Evolutionary conservation across 306 rosid genomes (phyloP).

Genomic region (Alnus glutinosa): DNA sequence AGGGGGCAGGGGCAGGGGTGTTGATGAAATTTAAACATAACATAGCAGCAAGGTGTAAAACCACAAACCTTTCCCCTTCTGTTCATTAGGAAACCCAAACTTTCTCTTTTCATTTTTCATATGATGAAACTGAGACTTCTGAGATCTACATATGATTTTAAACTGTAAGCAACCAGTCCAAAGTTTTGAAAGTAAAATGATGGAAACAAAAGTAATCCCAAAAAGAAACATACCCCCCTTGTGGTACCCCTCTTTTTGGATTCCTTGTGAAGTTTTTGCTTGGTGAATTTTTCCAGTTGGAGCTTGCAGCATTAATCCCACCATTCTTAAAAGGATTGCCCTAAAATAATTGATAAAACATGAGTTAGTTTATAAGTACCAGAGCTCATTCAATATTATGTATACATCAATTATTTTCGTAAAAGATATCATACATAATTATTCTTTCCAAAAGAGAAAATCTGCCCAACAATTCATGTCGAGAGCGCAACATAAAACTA

Average conservation of each 20-base stretch:
- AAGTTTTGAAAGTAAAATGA: constrained; percentile 12
- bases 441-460: constrained; percentile 7
- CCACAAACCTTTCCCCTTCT: constrained; percentile 61
- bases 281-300: constrained; percentile 51
- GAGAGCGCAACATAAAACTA: constrained; percentile 26
- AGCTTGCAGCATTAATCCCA: constrained; percentile 48
- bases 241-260: constrained; percentile 53
- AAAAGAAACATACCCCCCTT: constrained; percentile 46
- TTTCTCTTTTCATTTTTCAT: constrained; percentile 50
- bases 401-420: no score
- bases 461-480: constrained; percentile 3
- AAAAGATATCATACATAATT: neutral
- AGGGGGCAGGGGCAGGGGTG: neutral
- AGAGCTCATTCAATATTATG: no score
- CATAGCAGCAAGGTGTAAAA: constrained; percentile 20
- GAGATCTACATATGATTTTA: constrained; percentile 49
- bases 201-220: constrained; percentile 17
- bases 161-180: constrained; percentile 13
- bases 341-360: constrained; percentile 42
- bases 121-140: constrained; percentile 61
- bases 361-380: no score
- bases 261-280: constrained; percentile 48
- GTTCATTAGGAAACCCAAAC: constrained; percentile 38
- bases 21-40: neutral
- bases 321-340: constrained; percentile 35